phyloP scores from a whole-genome alignment of 345 rosid genomes.

The Trapa incisa region DNA sequence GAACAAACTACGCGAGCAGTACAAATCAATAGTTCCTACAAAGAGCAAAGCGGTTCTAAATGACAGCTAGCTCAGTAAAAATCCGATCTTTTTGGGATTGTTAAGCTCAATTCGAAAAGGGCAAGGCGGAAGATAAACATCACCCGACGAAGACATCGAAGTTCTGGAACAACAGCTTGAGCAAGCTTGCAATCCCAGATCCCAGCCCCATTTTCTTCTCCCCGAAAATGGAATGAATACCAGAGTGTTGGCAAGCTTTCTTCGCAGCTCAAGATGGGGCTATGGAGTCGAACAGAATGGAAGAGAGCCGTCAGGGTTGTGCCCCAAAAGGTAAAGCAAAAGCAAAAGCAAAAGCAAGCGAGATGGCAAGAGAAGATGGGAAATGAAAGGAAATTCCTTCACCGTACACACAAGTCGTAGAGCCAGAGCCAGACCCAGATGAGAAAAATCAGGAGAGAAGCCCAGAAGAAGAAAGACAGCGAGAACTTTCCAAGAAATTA shows the following conservation, averaged over 20 bases:
- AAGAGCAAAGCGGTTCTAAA: not conserved
- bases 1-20: too few species aligned
- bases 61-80: not conserved
- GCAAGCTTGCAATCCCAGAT: slow-evolving; percentile 56
- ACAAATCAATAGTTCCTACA: not conserved
- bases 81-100: not conserved
- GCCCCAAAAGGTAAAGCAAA: not conserved
- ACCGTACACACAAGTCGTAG: too few species aligned
- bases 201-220: slow-evolving; percentile 5
- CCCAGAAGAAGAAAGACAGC: too few species aligned
- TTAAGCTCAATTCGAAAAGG: not conserved
- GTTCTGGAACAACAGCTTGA: slow-evolving; percentile 60
- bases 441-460: too few species aligned
- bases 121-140: not conserved
- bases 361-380: too few species aligned
- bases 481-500: too few species aligned
- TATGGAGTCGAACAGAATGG: not conserved
- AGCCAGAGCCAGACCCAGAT: too few species aligned
- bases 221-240: too few species aligned
- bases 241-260: too few species aligned
- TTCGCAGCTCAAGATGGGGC: not conserved
- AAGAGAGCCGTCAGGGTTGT: not conserved
- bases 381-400: too few species aligned
- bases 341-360: not conserved
- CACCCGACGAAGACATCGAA: slow-evolving; percentile 92